phyloP scores from a whole-genome alignment of 2,329 filamentous ascomycete genomes.

The Corynespora cassiicola region DNA sequence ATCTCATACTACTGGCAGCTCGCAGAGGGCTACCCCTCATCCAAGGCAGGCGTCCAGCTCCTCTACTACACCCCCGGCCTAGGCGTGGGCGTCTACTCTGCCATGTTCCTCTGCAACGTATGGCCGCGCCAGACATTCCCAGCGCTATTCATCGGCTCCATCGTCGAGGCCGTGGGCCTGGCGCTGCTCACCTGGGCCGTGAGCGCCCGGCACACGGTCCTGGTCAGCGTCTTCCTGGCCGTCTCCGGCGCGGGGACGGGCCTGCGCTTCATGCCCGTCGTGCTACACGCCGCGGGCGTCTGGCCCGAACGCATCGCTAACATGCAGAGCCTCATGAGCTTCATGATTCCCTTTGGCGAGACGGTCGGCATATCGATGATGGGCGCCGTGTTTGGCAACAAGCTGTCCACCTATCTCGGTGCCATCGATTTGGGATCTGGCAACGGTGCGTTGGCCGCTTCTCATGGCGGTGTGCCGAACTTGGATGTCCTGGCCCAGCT shows the following conservation, averaged over 20 bases:
- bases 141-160: conserved; percentile 55
- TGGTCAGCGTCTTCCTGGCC: conserved; percentile 72
- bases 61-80: conserved; percentile 71
- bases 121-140: conserved; percentile 68
- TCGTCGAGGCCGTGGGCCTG: conserved; percentile 65
- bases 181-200: conserved; percentile 65
- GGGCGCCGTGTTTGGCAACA: conserved; percentile 73
- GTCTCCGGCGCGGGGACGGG: conserved; percentile 69
- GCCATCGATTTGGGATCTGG: conserved; percentile 34
- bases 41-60: conserved; percentile 55
- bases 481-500: conserved; percentile 47
- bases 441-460: conserved; percentile 29
- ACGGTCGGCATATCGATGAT: conserved; percentile 71
- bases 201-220: conserved; percentile 52
- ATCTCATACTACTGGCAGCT: conserved; percentile 72
- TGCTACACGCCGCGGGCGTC: conserved; percentile 68
- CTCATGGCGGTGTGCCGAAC: conserved; percentile 25
- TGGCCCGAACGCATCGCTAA: conserved; percentile 65
- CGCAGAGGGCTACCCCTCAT: conserved; percentile 60
- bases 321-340: conserved; percentile 65
- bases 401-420: conserved; percentile 37
- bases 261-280: conserved; percentile 69
- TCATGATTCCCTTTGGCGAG: conserved; percentile 68
- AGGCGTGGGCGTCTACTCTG: conserved; percentile 63
- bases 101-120: conserved; percentile 66